phyloP scores from a whole-genome alignment of 108 stramenopile species.

The Aureococcus anophagefferens region DNA sequence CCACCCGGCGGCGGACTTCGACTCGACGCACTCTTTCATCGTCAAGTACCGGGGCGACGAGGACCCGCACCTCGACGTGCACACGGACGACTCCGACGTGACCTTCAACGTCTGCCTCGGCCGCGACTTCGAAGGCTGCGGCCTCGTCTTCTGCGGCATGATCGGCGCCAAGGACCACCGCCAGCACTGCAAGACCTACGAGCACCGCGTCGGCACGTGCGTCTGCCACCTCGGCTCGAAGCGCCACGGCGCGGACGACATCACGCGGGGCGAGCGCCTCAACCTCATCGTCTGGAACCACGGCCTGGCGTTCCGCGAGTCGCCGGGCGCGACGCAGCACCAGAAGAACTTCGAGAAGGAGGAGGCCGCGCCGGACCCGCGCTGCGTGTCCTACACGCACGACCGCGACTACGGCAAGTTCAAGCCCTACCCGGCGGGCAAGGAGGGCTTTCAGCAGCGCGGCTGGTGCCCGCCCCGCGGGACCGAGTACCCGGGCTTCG shows the following conservation, averaged over 20 bases:
- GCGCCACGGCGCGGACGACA: slow-evolving; percentile 41
- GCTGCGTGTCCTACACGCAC: too few relatives aligned
- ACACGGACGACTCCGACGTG: slow-evolving; percentile 39
- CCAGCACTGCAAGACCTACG: not conserved
- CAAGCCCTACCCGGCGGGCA: not conserved
- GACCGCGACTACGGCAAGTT: too few relatives aligned
- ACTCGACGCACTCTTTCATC: slow-evolving; percentile 34
- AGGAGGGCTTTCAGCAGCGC: not conserved
- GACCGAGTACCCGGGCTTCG: not conserved
- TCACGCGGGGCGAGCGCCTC: slow-evolving; percentile 21
- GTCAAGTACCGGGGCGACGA: slow-evolving; percentile 31
- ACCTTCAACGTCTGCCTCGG: slow-evolving; percentile 44
- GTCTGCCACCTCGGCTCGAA: slow-evolving; percentile 32
- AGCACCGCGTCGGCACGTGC: too few relatives aligned
- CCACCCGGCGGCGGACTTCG: slow-evolving; percentile 13
- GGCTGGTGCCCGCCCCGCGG: not conserved
- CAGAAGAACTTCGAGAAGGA: too few relatives aligned
- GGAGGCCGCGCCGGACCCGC: too few relatives aligned
- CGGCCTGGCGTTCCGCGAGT: too few relatives aligned
- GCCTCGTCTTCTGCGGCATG: not conserved
- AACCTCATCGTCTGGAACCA: slow-evolving; percentile 37
- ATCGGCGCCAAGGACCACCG: slow-evolving; percentile 34
- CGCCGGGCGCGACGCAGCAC: too few relatives aligned
- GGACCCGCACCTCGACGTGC: slow-evolving; percentile 38
- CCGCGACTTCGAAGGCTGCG: slow-evolving; percentile 4